Percentiles rank a stretch among this genome's conserved stretches.
Conservation (phyloP, 371 early-diverging fungal species). For the Mucor sp. region DNA sequence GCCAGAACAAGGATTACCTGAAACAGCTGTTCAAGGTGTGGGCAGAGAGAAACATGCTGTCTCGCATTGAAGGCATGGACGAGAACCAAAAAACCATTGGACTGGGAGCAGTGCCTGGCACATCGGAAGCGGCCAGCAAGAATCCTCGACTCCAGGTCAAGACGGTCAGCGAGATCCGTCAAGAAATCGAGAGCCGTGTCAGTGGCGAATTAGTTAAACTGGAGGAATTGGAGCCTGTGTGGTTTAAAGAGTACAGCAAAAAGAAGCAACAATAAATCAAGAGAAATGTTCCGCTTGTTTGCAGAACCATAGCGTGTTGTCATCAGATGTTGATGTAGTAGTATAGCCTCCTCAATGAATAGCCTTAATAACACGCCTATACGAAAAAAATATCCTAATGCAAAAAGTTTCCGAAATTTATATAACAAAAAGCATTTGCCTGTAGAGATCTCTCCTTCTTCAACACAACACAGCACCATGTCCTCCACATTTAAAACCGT, state of each 20-base stretch:
- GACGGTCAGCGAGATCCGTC: constrained; percentile 14
- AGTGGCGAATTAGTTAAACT: constrained; percentile 16
- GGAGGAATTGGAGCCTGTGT: constrained; percentile 22
- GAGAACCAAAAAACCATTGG: constrained; percentile 21
- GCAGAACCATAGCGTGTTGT: too few species aligned
- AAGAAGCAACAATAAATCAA: constrained; percentile 8
- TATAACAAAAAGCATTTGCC: not conserved
- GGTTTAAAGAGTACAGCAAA: constrained; percentile 27
- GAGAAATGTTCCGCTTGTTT: not conserved
- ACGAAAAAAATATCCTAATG: not conserved
- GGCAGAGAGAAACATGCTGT: constrained; percentile 29
- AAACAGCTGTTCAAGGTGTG: constrained; percentile 30
- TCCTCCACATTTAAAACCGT: constrained; percentile 4
- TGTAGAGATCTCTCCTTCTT: not conserved
- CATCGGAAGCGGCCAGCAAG: not conserved
- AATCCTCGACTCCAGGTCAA: constrained; percentile 12
- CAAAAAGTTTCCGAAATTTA: constrained; percentile 4
- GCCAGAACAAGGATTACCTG: constrained; percentile 32
- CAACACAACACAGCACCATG: not conserved
- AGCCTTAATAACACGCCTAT: not conserved
- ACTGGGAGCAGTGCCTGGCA: not conserved
- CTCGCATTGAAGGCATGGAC: constrained; percentile 14
- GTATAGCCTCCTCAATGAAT: too few species aligned
- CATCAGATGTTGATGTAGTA: too few species aligned
- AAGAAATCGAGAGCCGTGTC: constrained; percentile 13